Base-by-base conservation (phyloP, 345 rosid genomes). In the Pseudoturritis turrita region DNA sequence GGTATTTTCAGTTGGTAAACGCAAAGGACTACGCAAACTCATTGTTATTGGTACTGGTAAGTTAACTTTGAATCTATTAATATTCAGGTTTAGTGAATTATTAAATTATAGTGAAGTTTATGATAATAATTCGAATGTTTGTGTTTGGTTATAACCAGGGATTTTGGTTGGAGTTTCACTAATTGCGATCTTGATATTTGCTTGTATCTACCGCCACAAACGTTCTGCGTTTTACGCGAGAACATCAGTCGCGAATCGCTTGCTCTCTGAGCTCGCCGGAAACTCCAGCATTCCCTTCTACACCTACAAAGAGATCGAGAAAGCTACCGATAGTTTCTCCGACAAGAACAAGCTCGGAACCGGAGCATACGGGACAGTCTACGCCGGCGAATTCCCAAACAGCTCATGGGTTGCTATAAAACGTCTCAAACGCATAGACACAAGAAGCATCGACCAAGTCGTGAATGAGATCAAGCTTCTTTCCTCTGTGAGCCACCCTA, bases 321-420 rank as follows among this genome's bases (percentile, higher is more conserved):
- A 78, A 58, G 98, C 98, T 7, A 93, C 98, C 0, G 66, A 73
- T 10, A 22, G 76, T 47, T 93, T 93, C 77, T 81, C 94, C 0
- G 96, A 89, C 6, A 85, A 83, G 52, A 92, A 87, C 49, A 81
- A 83, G 72, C 85, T 90, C 2, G 96, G 98, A 71, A 90, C 85
- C 1, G 97, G 98, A 13, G 98, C 98, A 5, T 93, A 77, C 46
- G 98, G 92, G 43, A 93, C 97, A 9, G 96, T 93, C 1, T 93
- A 93, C 62, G 87, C 91, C 0, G 97, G 97, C 4, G 88, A 87
- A 62, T 80, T 94, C 64, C 69, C 79, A 9, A 84, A 74, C 53
- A 80, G 81, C 18, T 47, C 72, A 26, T 89, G 86, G 85, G 92
- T 89, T 10, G 96, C 98, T 17, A 70, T 94, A 19, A 94, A 94